Conservation (phyloP, 73 alveolate species). For the Symbiodinium pilosum region DNA sequence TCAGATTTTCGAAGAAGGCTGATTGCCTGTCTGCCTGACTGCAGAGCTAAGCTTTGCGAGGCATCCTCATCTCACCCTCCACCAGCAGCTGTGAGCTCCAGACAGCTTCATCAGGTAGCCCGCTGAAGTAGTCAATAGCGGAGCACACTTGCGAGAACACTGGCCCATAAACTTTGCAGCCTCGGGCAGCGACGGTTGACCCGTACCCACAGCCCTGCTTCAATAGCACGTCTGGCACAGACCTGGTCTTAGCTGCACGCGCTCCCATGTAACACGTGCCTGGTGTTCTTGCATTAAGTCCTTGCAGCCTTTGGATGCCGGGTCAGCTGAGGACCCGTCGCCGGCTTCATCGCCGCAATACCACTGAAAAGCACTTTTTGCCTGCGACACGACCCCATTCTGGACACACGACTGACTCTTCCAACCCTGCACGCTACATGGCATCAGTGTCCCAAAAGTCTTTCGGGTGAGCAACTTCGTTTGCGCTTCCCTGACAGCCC, state of each 20-base stretch:
- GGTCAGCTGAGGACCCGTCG: neutral
- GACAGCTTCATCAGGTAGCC: conserved; percentile 21
- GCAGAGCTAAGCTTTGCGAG: too few species aligned
- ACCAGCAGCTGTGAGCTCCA: neutral
- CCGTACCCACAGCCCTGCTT: too few species aligned
- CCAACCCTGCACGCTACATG: too few species aligned
- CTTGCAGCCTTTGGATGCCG: too few species aligned
- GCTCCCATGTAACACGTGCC: conserved; percentile 73
- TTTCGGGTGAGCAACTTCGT: too few species aligned
- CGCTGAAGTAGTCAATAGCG: conserved; percentile 33
- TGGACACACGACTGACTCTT: too few species aligned
- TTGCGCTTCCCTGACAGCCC: too few species aligned
- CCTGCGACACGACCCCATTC: neutral
- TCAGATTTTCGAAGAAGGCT: conserved; percentile 34
- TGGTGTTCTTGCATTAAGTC: neutral
- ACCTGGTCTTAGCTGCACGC: neutral
- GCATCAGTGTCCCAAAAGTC: too few species aligned
- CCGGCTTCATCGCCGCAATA: conserved; percentile 54
- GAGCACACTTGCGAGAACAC: conserved; percentile 71
- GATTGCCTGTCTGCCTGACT: conserved; percentile 46
- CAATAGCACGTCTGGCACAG: too few species aligned
- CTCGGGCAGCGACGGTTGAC: neutral
- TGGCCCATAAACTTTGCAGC: conserved; percentile 77
- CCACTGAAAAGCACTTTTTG: conserved; percentile 78
- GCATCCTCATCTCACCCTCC: neutral